Base-by-base conservation (phyloP, 2,329 filamentous ascomycete genomes). In the Diaporthe nobilis region DNA sequence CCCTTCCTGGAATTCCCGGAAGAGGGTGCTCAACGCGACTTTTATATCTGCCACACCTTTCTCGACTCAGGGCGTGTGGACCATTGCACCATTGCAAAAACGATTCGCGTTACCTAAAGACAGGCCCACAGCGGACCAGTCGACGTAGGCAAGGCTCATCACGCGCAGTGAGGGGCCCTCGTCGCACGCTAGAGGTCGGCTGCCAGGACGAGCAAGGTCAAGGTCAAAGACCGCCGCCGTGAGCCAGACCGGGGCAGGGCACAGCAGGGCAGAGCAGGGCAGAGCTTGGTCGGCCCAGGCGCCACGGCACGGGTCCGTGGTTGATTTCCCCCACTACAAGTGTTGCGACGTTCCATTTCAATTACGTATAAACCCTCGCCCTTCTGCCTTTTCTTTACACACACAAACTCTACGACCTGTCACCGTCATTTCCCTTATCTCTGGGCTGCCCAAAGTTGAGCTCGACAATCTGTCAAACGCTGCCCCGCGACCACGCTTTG, bases 361-460 rank as follows among this genome's bases (percentile, higher is more conserved):
- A 86, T 87, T 87, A 87, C 86, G 86, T 87, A 87, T 87, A 87
- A 86, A 83, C 84, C 84, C 83, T 81, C 82, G 81, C 79, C 82
- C 79, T 84, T 84, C 83, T 81, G 80, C 79, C 82, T 84, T 82
- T 82, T 79, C 81, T 83, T 84, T 85, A 83, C 85, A 83, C 84
- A 84, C 82, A 83, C 82, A 77, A 76, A 77, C 74, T 74, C 74
- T 74, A 75, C 82, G 83, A 82, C 83, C 83, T 84, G 82, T 85
- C 82, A 84, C 79, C 80, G 81, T 80, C 80, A 78, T 81, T 81
- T 81, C 79, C 79, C 82, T 84, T 77, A 77, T 77, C 76, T 76
- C 72, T 73, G 53, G 74, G 67, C 72, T 70, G 53, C 72, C 76
- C 68, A 73, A 76, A 72, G 65, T 77, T 72, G 67, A 65, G 65